Base-by-base conservation (phyloP, 768 basidiomycete genomes). In the Mycena maculata region DNA sequence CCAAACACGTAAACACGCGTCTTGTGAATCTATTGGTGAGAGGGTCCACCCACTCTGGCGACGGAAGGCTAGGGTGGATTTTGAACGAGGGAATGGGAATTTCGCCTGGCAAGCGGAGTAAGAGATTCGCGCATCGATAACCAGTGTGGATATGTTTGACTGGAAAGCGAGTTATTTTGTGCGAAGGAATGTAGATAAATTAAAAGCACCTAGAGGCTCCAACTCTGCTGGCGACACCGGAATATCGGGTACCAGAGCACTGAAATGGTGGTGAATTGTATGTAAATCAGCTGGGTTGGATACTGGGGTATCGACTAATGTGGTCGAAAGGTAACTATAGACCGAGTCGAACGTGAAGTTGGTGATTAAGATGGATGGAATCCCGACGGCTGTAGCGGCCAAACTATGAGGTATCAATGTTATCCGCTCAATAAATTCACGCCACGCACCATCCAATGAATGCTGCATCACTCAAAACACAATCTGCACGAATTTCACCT, bases 281-380 rank as follows among this genome's bases (percentile, higher is more conserved):
- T 67, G 36, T 23, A 65, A 42, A 67, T 57, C 56, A 60, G 50
- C 54, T 61, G 72, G 12, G 61, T 62, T n/a, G 65, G 65, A 16
- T 72, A 71, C 31, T 12, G 76, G 75, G 25, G 72, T 65, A 60
- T 90, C 86, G n/a, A 85, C 72, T 36, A 89, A 75, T 4, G 83
- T 75, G 0, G 90, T 87, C 4, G 89, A 86, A 22, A 93, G 88
- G 68, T 89, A 93, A 67, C 90, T 91, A 76, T 90, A 94, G 15
- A 93, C 92, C 1, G 92, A 90, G 77, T 94, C 92, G 76, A 94
- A 94, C 0, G 92, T 90, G 75, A 94, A 94, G 79, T 94, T 94
- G 47, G 92, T 92, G 69, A 93, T 85, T 20, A 94, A 79, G 42
- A 89, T 81, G 1, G 90, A 90, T 1, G 92, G 92, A n/a, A 93